phyloP scores from a whole-genome alignment of 2,329 filamentous ascomycete species.

The Ophiostoma tasmaniense region DNA sequence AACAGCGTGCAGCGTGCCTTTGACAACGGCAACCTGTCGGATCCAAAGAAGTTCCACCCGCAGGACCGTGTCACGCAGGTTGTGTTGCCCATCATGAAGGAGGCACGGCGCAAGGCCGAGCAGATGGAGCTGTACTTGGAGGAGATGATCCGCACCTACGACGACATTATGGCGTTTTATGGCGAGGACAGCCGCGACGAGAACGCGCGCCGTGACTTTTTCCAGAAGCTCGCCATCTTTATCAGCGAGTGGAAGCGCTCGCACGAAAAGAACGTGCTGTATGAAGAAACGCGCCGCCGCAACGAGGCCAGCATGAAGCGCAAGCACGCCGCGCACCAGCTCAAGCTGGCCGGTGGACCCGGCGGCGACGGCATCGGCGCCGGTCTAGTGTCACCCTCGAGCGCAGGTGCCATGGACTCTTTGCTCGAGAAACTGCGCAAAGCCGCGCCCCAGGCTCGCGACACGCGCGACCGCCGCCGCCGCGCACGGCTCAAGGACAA shows the following conservation, averaged over 20 bases:
- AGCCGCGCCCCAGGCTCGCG: conserved; percentile 79
- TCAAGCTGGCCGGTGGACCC: conserved; percentile 43
- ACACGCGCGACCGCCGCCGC: conserved; percentile 80
- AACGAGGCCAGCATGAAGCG: conserved; percentile 91
- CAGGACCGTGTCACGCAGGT: conserved; percentile 90
- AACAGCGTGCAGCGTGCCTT: conserved; percentile 87
- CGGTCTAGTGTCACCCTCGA: conserved; percentile 55
- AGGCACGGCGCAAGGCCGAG: conserved; percentile 88
- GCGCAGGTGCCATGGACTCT: conserved; percentile 75
- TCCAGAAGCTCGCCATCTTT: conserved; percentile 84
- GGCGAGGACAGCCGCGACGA: conserved; percentile 90
- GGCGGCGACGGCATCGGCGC: conserved; percentile 32
- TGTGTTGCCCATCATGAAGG: conserved; percentile 91
- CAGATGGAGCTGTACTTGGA: conserved; percentile 91
- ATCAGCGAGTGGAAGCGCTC: conserved; percentile 94
- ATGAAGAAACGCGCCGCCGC: conserved; percentile 74
- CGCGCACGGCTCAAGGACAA: conserved; percentile 82
- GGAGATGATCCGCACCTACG: conserved; percentile 83
- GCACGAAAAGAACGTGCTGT: conserved; percentile 75
- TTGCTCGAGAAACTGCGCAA: conserved; percentile 90
- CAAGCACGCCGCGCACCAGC: conserved; percentile 60
- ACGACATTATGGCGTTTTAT: conserved; percentile 94
- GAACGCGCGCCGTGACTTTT: conserved; percentile 90
- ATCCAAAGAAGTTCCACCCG: conserved; percentile 95
- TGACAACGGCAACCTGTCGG: conserved; percentile 87